Base-by-base conservation (phyloP, 2,329 filamentous ascomycete genomes). In the Fusarium stilboides region DNA sequence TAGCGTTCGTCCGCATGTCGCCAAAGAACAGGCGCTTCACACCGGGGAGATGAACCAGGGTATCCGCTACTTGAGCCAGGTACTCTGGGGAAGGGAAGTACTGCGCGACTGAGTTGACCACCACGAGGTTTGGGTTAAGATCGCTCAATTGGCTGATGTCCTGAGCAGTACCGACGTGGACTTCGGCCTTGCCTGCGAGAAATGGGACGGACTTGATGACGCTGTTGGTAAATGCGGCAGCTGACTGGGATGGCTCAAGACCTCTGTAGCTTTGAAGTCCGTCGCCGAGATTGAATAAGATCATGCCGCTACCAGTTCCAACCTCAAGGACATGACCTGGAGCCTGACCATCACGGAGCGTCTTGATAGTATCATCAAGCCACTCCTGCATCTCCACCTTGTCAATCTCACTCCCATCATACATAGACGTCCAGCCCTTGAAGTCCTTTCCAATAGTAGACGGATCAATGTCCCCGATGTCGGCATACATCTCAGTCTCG, bases 231-330 rank as follows among this genome's bases (percentile, higher is more conserved):
- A 76, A 77, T 0, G 54, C 62, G 13, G 63, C 61, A 4, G 74
- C 76, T 20, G 45, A 46, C 3, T 37, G 15, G 13, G 76, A 71
- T 1, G 73, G 74, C 6, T 79, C 77, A 15, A 78, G 61, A 5
- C 76, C 77, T 2, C 73, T n/a, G 19, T 77, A 77, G 24, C 57
- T 71, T 12, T 68, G 33, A 5, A 77, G 20, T 5, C 58, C 57
- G 6, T 4, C 6, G 14, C 33, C 42, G 10, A 79, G 50, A 42
- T 77, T 78, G 58, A 79, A 78, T 1, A 79, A 54, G 3, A 78
- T 74, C 77, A 78, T 79, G 3, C 77, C 77, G 1, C 71, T 65
- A 5, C 77, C 77, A 1, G 76, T 74, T 3, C 77, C 77, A 4
- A 79, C 57, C 49, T 79, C 77, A 1, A 79, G 63, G 0, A 78